These are phyloP conservation scores for Trametes cubensis DNA, from an alignment of 768 basidiomycete genomes.

Conservation along the genomic window DNA sequence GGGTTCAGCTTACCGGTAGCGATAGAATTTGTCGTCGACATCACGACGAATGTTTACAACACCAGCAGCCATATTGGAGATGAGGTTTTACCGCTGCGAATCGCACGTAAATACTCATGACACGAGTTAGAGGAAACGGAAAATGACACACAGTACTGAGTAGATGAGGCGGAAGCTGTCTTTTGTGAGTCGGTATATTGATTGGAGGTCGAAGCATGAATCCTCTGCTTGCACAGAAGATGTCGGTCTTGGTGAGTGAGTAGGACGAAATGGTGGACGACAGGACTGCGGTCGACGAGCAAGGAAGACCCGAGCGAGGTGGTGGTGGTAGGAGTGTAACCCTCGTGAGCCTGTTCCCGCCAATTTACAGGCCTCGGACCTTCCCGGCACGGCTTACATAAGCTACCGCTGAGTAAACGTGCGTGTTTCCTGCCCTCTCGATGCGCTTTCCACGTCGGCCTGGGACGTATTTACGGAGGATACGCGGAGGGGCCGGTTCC, in stretches of 20 bases:
- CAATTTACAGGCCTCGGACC: constrained; percentile 26
- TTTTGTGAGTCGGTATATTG: constrained; percentile 69
- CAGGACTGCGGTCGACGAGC: constrained; percentile 26
- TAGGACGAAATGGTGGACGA: constrained; percentile 67
- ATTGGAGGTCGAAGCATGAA: constrained; percentile 94
- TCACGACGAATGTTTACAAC: constrained; percentile 93
- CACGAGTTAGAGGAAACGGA: not conserved
- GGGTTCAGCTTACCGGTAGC: constrained; percentile 66
- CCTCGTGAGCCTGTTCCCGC: not conserved
- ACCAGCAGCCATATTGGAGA: constrained; percentile 83
- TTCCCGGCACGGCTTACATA: constrained; percentile 23
- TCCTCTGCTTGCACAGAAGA: constrained; percentile 77
- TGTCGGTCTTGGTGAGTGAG: constrained; percentile 42
- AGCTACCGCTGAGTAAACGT: constrained; percentile 25
- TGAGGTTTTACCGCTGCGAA: constrained; percentile 58
- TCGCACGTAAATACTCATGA: not conserved
- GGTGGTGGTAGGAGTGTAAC: constrained; percentile 24
- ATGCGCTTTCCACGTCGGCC: not conserved
- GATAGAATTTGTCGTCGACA: constrained; percentile 96
- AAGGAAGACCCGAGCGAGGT: constrained; percentile 29
- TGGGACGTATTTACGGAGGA: not conserved
- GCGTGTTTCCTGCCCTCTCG: constrained; percentile 2
- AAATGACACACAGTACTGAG: constrained; percentile 53
- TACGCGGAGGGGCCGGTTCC: not conserved
- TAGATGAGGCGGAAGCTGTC: constrained; percentile 45